Evolutionary conservation across 441 rosid genomes (phyloP).

Genomic region (Manihot esculenta): DNA sequence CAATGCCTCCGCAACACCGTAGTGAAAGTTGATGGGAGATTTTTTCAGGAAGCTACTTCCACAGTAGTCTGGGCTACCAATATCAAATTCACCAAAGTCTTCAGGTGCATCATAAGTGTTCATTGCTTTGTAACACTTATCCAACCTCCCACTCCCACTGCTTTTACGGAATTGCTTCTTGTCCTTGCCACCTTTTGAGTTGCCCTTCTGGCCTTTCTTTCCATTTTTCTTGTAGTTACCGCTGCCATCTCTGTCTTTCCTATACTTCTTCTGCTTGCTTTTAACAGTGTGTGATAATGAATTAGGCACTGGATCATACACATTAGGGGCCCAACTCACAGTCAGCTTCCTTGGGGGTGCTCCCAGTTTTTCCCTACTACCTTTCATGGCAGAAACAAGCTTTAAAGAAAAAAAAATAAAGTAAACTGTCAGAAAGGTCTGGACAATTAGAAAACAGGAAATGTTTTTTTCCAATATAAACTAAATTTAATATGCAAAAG

Average conservation of each 20-base stretch:
- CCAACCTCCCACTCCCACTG: slow-evolving; percentile 23
- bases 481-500: too few relatives aligned
- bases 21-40: slow-evolving; percentile 39
- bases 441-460: too few relatives aligned
- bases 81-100: slow-evolving; percentile 28
- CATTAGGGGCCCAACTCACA: slow-evolving; percentile 90
- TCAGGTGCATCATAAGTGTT: slow-evolving; percentile 20
- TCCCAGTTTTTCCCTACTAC: slow-evolving; percentile 67
- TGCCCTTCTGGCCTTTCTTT: slow-evolving; percentile 74
- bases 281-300: slow-evolving; percentile 59
- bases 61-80: slow-evolving; percentile 47
- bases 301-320: slow-evolving; percentile 81
- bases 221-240: slow-evolving; percentile 54
- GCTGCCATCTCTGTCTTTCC: slow-evolving; percentile 41
- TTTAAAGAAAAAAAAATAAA: slow-evolving; percentile 15
- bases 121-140: slow-evolving; percentile 24
- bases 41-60: slow-evolving; percentile 46
- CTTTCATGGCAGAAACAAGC: slow-evolving; percentile 75
- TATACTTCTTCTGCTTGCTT: slow-evolving; percentile 57
- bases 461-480: too few relatives aligned
- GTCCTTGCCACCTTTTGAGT: slow-evolving; percentile 52
- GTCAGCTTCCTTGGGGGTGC: slow-evolving; percentile 39
- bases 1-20: slow-evolving; percentile 53
- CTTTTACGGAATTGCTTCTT: slow-evolving; percentile 53
- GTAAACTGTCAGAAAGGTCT: not conserved